phyloP scores from a whole-genome alignment of 805 yeast genomes.

The Lipomyces lipofer region DNA sequence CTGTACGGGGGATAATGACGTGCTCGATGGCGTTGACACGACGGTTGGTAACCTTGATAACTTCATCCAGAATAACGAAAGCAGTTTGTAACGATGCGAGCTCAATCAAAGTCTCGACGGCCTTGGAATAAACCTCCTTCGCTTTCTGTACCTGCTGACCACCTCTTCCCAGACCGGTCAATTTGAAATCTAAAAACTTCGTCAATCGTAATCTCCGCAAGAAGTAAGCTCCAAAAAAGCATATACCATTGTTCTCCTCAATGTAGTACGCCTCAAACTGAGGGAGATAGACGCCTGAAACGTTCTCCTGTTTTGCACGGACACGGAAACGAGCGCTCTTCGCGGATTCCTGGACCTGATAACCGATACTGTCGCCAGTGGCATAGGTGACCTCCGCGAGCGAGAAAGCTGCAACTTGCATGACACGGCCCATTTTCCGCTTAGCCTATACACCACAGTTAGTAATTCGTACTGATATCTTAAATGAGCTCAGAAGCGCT shows the following conservation, averaged over 20 bases:
- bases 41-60: conserved; percentile 94
- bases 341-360: conserved; percentile 93
- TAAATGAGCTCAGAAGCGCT: neutral
- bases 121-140: conserved; percentile 86
- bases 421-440: conserved; percentile 95
- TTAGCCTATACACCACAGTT: conserved; percentile 59
- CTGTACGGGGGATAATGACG: conserved; percentile 96
- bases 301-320: conserved; percentile 90
- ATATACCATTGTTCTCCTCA: conserved; percentile 62
- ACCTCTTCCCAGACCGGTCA: conserved; percentile 97
- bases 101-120: conserved; percentile 96
- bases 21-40: conserved; percentile 99
- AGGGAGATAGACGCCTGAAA: conserved; percentile 92
- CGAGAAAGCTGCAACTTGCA: conserved; percentile 98
- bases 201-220: neutral
- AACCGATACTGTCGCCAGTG: conserved; percentile 92
- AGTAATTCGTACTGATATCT: neutral
- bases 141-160: conserved; percentile 98
- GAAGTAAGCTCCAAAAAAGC: neutral
- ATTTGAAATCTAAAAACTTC: conserved; percentile 67
- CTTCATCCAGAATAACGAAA: conserved; percentile 93
- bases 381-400: conserved; percentile 97
- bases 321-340: conserved; percentile 85
- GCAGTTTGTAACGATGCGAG: conserved; percentile 96
- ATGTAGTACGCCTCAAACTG: conserved; percentile 85